Evolutionary conservation across 2,329 filamentous ascomycete genomes (phyloP), one percentile per base, ranked within the genome.

Genomic region (Talaromyces sp.): DNA sequence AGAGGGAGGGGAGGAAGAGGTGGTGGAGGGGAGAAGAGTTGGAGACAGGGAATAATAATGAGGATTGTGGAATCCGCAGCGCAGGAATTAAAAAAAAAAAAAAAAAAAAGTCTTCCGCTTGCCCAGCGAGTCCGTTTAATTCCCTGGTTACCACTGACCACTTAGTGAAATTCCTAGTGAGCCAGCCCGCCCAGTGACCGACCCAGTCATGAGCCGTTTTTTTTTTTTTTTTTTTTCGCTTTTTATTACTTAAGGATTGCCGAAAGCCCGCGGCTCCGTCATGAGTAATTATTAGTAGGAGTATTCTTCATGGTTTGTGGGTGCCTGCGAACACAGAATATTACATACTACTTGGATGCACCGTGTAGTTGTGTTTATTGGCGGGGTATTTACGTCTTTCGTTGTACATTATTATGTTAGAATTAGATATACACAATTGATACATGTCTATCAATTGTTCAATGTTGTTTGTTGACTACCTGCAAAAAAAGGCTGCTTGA

Each of bases 261-360:
- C 67, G 66, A 65, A 67, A 66, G 60, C 61, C 68, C 65, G 66
- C 63, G 58, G 57, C 54, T 51, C 17, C 42, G 19, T 47, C 5
- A 15, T 47, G 15, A 47, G n/a, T 49, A 19, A 25, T 49, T 49
- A 13, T 11, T 49, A 22, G 17, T 33, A 33, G 15, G 13, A 33
- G 10, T 36, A 36, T 36, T 17, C 33, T 36, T 17, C 33, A 17
- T 36, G 33, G 33, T 36, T 36, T 36, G 33, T 36, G 33, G 33
- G 33, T 36, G 17, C 32, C 32, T 33, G 28, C 28, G 42, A 47
- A 47, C 42, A 47, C 19, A 8, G 42, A 47, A 47, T 47, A 47
- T n/a, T 47, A 47, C 13, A 7, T 47, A 47, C 19, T 6, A 19
- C 5, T 47, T 47, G 3, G 3, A 22, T 47, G 13, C 13, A 36